Evolutionary conservation across 768 basidiomycete species (phyloP), one percentile per base, ranked within the genome.

Genomic region (Tylopilus plumbeoviolaceoides): DNA sequence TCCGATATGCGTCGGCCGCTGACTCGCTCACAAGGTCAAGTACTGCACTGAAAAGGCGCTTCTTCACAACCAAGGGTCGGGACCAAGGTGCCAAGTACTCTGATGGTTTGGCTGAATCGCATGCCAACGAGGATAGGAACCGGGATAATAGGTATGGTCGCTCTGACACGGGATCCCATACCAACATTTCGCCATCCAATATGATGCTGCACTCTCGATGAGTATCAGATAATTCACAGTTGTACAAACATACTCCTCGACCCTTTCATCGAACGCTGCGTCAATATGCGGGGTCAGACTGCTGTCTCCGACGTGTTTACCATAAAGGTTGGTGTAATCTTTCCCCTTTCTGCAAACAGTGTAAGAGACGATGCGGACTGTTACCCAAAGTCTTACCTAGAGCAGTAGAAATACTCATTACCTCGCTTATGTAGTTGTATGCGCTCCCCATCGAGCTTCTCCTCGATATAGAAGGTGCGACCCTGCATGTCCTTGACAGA

Each of bases 171-270:
- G 95, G 95, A 69, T 98, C 97, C 89, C 90, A 98, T 3, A 98
- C 95, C 30, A 99, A 74, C 95, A 99, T 98, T 68, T 99, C 97
- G 0, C 97, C 97, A 59, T 99, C 97, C 14, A 99, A 70, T 44
- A 98, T 91, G 60, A 95, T 87, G 46, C 95, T 98, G 52, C 4
- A 21, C 18, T 6, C 8, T 7, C 47, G 31, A 23, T 63, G 27
- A 64, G 31, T 25, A 54, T 52, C 30, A 49, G 46, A 42, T 31
- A 5, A 20, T 18, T 17, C 12, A 20, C 6, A 18, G 40, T 28
- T 39, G 30, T 4, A 40, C 31, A 8, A 8, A 63, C 91, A 60
- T 56, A 97, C 95, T 94, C 88, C 5, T 87, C 82, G 4, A 98
- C 78, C 4, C 86, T 79, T 2, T 77, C 63, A 59, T 89, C 81